Base-by-base conservation (phyloP, 768 basidiomycete species). In the Rhodotorula kratochvilovae region DNA sequence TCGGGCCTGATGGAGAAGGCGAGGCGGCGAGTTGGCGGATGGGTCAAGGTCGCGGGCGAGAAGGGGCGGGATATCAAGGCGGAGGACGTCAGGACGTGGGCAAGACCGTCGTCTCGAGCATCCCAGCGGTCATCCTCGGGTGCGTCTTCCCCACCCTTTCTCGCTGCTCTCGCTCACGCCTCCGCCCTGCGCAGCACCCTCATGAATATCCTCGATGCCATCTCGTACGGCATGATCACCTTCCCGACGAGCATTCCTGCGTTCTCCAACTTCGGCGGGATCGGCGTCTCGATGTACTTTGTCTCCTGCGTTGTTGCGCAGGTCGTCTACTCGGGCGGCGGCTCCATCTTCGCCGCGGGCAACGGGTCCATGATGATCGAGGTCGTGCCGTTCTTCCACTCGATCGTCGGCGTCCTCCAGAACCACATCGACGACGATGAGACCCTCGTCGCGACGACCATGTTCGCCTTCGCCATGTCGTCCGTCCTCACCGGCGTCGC, bases 311-410 rank as follows among this genome's bases (percentile, higher is more conserved):
- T 92, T 61, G 79, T 95, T 46, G 83, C 92, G 0, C 95, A 97
- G 78, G 81, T 96, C 33, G 85, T 89, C 0, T 97, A 91, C 80
- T 88, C 2, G 80, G 57, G 88, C 16, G 94, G 92, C 10, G 95
- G 90, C 8, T 92, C 90, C 75, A 88, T 87, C 33, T 96, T 99
- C 79, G 87, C 87, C 16, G 91, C 90, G 61, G 92, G 89, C 3
- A 93, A 92, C 80, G 91, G 81, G 17, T 80, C 79, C 6, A 82
- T 82, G 92, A 96, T 97, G 92, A 97, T 99, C 71, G 95, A 98
- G 81, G 91, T 94, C 19, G 93, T 97, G 45, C 94, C 95, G 3
- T 97, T 99, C 81, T 96, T 94, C 78, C 95, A 97, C 79, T 90
- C 96, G 69, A 84, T 98, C 55, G 90, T 91, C 11, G 87, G 84